Evolutionary conservation across 331 rosid genomes (phyloP).

Genomic region (Telfairia occidentalis): DNA sequence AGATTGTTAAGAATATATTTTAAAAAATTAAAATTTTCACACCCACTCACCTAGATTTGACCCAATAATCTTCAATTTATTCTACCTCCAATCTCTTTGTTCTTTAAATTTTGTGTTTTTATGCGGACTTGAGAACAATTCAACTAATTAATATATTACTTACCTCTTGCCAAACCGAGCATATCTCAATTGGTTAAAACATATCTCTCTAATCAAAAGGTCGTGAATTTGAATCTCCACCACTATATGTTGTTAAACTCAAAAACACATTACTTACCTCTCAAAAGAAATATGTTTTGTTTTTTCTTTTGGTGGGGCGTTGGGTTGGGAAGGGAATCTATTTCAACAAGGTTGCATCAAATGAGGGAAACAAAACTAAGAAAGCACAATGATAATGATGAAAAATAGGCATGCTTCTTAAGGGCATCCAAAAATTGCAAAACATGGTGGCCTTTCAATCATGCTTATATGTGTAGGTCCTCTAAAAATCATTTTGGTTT

Average conservation of each 20-base stretch:
- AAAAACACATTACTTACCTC: too few relatives aligned
- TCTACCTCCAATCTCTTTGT: not conserved
- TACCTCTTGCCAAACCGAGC: too few relatives aligned
- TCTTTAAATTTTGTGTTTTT: not conserved
- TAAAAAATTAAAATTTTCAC: not conserved
- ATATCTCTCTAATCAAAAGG: too few relatives aligned
- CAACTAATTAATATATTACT: not conserved
- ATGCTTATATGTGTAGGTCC: slow-evolving; percentile 5
- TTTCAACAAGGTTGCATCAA: not conserved
- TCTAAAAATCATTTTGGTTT: not conserved
- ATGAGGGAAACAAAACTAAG: slow-evolving; percentile 1
- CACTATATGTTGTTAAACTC: not conserved
- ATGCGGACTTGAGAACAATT: not conserved
- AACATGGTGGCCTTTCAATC: not conserved
- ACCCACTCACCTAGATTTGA: not conserved
- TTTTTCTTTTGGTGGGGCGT: not conserved
- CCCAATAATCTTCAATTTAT: not conserved
- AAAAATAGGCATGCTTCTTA: slow-evolving; percentile 5
- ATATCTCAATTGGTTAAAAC: too few relatives aligned
- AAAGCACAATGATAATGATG: slow-evolving; percentile 9
- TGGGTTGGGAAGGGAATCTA: not conserved
- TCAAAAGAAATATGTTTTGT: not conserved
- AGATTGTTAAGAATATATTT: not conserved
- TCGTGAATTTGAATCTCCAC: not conserved
- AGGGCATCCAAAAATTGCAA: slow-evolving; percentile 2